Evolutionary conservation across 345 rosid species (phyloP), one percentile per base, ranked within the genome.

Genomic region (Eutrema yunnanense): DNA sequence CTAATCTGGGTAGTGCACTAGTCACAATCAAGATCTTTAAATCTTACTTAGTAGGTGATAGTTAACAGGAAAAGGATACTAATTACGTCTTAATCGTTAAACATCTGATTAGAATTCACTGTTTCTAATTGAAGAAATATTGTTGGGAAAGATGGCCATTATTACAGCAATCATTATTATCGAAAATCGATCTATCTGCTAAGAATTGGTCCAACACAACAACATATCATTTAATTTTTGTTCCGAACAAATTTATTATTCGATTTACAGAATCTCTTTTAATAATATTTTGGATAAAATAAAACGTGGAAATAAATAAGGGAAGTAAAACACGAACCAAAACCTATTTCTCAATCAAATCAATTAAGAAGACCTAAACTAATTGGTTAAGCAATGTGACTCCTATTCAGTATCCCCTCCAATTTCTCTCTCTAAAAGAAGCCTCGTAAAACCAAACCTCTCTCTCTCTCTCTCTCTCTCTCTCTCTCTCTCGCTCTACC

Each of bases 141-240:
- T 61, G 29, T 47, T 69, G 70, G 74, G 69, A 68, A 68, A 53
- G 55, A 69, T 62, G 65, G 29, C 27, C 16, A 61, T 52, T 16
- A 62, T 62, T 62, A 75, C 26, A 76, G 11, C 74, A 76, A 75
- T 63, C 75, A 75, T 75, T 69, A 47, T 32, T 32, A 69, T 69
- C 38, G 71, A 40, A 68, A 37, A 62, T 55, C 30, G 75, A 69
- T 47, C 6, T 76, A 46, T 46, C 74, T 75, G 8, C n/a, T 14
- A 69, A 44, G 38, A 47, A 69, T 54, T 69, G 79, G 79, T 54
- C 65, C 79, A 76, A 69, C 71, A 26, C 32, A 69, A 30, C 22
- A 75, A 36, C 49, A 67, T 49, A 4, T 59, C 73, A 75, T 62
- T 76, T 6, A 67, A 19, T 22, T 49, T 4, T 29, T 52, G 53